Evolutionary conservation across 768 basidiomycete species (phyloP).

Genomic region (Xerocomellus amylosporus): DNA sequence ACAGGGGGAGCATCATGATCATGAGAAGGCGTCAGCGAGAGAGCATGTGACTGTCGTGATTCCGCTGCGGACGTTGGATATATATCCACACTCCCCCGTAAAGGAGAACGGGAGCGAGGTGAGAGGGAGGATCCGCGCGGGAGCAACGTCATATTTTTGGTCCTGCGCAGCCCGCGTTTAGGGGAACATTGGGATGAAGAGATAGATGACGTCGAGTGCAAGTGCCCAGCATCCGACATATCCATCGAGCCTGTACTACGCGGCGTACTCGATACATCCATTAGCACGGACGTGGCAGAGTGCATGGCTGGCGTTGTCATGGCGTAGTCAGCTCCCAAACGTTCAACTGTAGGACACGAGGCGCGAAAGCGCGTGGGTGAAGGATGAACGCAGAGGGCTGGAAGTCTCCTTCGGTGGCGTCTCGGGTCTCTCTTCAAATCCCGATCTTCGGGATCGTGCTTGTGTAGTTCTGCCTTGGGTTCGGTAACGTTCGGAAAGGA

Average conservation of each 20-base stretch:
- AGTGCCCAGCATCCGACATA: slow-evolving; percentile 11
- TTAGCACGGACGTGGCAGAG: slow-evolving; percentile 23
- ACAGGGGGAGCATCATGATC: slow-evolving; percentile 25
- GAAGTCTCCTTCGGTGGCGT: slow-evolving; percentile 18
- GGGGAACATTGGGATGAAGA: slow-evolving; percentile 29
- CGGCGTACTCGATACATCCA: slow-evolving; percentile 19
- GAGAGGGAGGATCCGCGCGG: slow-evolving; percentile 28
- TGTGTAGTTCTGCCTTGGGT: slow-evolving; percentile 3
- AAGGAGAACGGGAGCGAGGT: slow-evolving; percentile 20
- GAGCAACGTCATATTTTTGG: slow-evolving; percentile 35
- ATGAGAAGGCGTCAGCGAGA: slow-evolving; percentile 21
- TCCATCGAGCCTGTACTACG: slow-evolving; percentile 21
- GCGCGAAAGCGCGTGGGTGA: slow-evolving; percentile 9
- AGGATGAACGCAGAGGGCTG: slow-evolving; percentile 22
- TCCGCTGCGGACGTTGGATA: slow-evolving; percentile 17
- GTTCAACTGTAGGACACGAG: slow-evolving; percentile 13
- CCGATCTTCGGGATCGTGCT: slow-evolving; percentile 13
- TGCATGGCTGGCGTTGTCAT: slow-evolving; percentile 12
- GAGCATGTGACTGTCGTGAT: slow-evolving; percentile 16
- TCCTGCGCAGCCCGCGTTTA: slow-evolving; percentile 39
- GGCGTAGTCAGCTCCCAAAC: not conserved
- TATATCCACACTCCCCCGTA: slow-evolving; percentile 22
- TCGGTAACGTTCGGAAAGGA: slow-evolving; percentile 16
- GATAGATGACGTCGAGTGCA: slow-evolving; percentile 21
- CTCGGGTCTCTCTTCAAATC: slow-evolving; percentile 12